phyloP scores from a whole-genome alignment of 306 rosid genomes.

The Inga oerstediana region DNA sequence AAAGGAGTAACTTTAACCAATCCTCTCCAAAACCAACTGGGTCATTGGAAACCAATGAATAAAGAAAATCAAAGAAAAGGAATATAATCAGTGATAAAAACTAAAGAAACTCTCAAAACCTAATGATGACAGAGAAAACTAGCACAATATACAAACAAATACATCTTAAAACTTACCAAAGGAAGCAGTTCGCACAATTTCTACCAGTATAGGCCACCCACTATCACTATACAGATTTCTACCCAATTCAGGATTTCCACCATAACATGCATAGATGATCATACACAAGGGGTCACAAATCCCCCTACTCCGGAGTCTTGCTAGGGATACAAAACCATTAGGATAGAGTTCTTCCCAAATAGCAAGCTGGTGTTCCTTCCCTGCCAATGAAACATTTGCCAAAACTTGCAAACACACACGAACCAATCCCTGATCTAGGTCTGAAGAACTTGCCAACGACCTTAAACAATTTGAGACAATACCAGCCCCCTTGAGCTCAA shows the following conservation, averaged over 20 bases:
- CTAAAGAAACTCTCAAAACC: not conserved
- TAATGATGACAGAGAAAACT: conserved; percentile 1
- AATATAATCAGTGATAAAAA: conserved; percentile 9
- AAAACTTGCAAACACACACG: conserved; percentile 74
- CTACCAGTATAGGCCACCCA: conserved; percentile 56
- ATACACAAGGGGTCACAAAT: conserved; percentile 70
- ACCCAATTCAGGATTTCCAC: conserved; percentile 52
- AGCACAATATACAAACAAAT: not conserved
- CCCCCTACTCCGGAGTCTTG: conserved; percentile 48
- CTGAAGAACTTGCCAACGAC: conserved; percentile 30
- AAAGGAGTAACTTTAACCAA: conserved; percentile 75
- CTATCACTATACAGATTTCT: conserved; percentile 41
- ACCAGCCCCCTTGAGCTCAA: conserved; percentile 57
- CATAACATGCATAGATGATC: conserved; percentile 63
- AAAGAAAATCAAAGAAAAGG: not conserved
- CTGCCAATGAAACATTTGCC: conserved; percentile 80
- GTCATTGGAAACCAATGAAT: conserved; percentile 20
- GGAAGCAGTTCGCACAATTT: conserved; percentile 59
- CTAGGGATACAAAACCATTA: conserved; percentile 46
- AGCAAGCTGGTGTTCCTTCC: conserved; percentile 58
- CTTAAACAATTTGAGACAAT: conserved; percentile 48
- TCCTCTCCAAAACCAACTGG: conserved; percentile 74
- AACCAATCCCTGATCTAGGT: conserved; percentile 42
- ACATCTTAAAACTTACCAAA: conserved; percentile 40
- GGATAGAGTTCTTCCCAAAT: conserved; percentile 61